Evolutionary conservation across 805 yeast species (phyloP).

Genomic region (Wickerhamiella domercqiae): DNA sequence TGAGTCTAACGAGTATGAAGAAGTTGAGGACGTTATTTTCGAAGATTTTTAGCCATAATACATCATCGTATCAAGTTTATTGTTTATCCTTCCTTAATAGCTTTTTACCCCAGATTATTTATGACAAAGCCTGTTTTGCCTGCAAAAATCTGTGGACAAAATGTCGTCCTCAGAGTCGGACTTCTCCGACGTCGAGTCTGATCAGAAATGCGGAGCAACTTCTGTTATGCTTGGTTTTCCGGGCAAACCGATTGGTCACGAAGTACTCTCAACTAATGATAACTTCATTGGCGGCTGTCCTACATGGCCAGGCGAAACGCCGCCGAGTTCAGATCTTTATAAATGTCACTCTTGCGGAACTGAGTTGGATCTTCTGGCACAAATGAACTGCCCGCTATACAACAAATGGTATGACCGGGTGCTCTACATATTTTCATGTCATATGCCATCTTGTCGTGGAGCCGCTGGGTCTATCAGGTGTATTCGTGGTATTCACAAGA

Average conservation of each 20-base stretch:
- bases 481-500: conserved; percentile 58
- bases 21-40: conserved; percentile 18
- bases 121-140: too few relatives aligned
- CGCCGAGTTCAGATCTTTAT: conserved; percentile 36
- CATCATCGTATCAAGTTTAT: background rate
- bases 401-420: conserved; percentile 49
- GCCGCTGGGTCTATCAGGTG: conserved; percentile 59
- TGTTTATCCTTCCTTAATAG: too few relatives aligned
- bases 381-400: conserved; percentile 68
- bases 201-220: conserved; percentile 16
- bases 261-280: conserved; percentile 13
- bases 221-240: conserved; percentile 25
- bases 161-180: too few relatives aligned
- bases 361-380: conserved; percentile 53
- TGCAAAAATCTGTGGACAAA: too few relatives aligned
- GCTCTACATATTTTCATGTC: conserved; percentile 67
- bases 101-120: too few relatives aligned
- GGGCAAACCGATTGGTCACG: conserved; percentile 16
- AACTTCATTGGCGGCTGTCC: conserved; percentile 74
- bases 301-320: conserved; percentile 42
- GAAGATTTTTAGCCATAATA: conserved; percentile 12
- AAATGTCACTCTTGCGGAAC: conserved; percentile 51
- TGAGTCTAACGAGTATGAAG: conserved; percentile 52
- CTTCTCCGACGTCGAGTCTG: conserved; percentile 19
- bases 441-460: conserved; percentile 46